Evolutionary conservation across 768 basidiomycete species (phyloP).

Genomic region (Punctularia strigosozonata): DNA sequence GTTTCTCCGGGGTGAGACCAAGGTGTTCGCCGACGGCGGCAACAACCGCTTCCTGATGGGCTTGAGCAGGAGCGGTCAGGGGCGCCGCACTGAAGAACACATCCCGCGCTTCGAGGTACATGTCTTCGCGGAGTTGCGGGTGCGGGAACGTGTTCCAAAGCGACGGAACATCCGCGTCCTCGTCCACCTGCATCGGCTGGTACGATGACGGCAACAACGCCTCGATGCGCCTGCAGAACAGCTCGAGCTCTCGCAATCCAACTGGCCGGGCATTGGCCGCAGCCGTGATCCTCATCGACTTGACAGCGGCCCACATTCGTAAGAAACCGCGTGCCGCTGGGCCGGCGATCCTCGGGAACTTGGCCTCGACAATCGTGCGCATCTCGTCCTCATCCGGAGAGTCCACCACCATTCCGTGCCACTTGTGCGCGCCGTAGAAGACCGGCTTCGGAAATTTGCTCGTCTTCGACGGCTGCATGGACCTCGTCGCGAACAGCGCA

Average conservation of each 20-base stretch:
- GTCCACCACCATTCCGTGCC: slow-evolving; percentile 53
- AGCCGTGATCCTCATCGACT: slow-evolving; percentile 34
- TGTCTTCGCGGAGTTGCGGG: slow-evolving; percentile 70
- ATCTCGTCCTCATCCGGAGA: slow-evolving; percentile 61
- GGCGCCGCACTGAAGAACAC: slow-evolving; percentile 77
- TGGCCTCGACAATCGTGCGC: slow-evolving; percentile 49
- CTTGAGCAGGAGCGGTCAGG: slow-evolving; percentile 37
- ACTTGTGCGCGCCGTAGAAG: slow-evolving; percentile 84
- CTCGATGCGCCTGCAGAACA: slow-evolving; percentile 69
- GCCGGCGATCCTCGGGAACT: slow-evolving; percentile 52
- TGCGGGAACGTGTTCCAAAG: slow-evolving; percentile 50
- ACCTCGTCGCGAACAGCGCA: slow-evolving; percentile 83
- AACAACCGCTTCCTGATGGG: slow-evolving; percentile 39
- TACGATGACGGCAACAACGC: slow-evolving; percentile 40
- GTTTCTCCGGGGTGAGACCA: slow-evolving; percentile 56
- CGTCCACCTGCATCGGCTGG: slow-evolving; percentile 29
- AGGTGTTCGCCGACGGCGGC: slow-evolving; percentile 47
- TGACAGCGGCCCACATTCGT: slow-evolving; percentile 56
- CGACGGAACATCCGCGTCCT: slow-evolving; percentile 11
- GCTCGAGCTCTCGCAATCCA: slow-evolving; percentile 73
- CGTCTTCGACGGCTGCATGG: slow-evolving; percentile 33
- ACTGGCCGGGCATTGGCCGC: slow-evolving; percentile 44
- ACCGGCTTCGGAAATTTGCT: slow-evolving; percentile 41
- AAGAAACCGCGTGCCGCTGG: slow-evolving; percentile 40
- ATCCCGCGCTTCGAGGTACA: slow-evolving; percentile 81